Base-by-base conservation (phyloP, 257 asterid species). In the Lycium ferocissimum region DNA sequence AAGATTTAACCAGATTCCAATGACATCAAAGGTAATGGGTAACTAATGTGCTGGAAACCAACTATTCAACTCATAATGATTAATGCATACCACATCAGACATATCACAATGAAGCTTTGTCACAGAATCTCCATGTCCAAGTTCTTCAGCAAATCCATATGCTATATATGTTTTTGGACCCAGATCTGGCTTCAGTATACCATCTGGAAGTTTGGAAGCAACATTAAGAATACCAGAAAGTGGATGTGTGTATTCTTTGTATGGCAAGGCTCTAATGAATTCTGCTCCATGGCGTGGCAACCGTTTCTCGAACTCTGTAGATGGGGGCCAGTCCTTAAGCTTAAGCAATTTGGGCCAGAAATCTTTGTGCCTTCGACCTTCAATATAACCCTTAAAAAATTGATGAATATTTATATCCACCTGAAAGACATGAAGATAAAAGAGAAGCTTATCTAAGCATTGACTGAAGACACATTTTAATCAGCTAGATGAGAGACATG, bases 141-240 rank as follows among this genome's bases (percentile, higher is more conserved):
- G 93, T 88, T 93, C 97, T 85, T 92, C 88, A 7, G 79, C 66
- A 85, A 61, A 89, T 47, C 97, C 97, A 89, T 93, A 92, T 10
- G 95, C 95, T 76, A 91, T 89, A 85, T 93, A 93, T 17, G 94
- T 90, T 86, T 93, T 93, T 35, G 97, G 97, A 83, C 97, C 97
- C 90, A 92, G 35, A 67, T 93, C 97, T 47, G 97, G 97, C 90
- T 92, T 92, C 87, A 90, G 76, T 84, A 83, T 65, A 9, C 38
- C 49, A 0, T 54, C 0, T 4, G 95, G 86, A 47, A 87, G 83
- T 81, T 89, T 92, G 14, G 94, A 67, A 8, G 97, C 94, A 85
- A 88, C 70, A 82, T 93, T 93, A 54, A 92, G 90, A 62, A 88
- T 47, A 78, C 97, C 95, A 59, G 89, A 86, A 11, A 37, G 35